Percentiles rank a stretch among this genome's conserved stretches.
phyloP scores from a whole-genome alignment of 257 asterid species.

The Nicotiana noctiflora region DNA sequence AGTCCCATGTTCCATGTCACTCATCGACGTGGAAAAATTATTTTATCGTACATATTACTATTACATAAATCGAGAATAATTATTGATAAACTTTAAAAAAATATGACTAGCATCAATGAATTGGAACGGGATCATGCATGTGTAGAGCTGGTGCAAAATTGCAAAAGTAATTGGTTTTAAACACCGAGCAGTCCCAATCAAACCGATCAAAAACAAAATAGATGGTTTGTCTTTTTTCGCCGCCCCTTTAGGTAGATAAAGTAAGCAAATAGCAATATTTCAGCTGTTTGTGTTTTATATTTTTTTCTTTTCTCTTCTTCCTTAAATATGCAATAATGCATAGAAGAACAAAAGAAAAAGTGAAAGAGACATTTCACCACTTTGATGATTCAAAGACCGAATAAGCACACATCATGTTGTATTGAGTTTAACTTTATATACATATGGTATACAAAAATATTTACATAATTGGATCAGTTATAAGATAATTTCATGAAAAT shows the following conservation, averaged over 20 bases:
- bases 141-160: background rate
- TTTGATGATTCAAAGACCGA: background rate
- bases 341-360: background rate
- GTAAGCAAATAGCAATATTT: constrained; percentile 1
- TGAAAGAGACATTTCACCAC: background rate
- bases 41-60: background rate
- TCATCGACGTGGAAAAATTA: background rate
- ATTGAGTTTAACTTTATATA: background rate
- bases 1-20: constrained; percentile 8
- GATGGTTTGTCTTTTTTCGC: background rate
- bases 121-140: background rate
- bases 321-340: background rate
- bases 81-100: background rate
- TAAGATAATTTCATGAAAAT: background rate
- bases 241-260: constrained; percentile 1
- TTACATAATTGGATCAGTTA: background rate
- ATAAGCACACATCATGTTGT: background rate
- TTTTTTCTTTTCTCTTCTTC: background rate
- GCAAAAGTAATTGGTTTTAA: background rate
- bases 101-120: constrained; percentile 1
- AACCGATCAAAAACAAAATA: background rate
- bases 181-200: background rate
- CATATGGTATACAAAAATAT: background rate
- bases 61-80: background rate
- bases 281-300: background rate